Conservation (phyloP, 306 rosid species). For the Astragalus membranaceus region DNA sequence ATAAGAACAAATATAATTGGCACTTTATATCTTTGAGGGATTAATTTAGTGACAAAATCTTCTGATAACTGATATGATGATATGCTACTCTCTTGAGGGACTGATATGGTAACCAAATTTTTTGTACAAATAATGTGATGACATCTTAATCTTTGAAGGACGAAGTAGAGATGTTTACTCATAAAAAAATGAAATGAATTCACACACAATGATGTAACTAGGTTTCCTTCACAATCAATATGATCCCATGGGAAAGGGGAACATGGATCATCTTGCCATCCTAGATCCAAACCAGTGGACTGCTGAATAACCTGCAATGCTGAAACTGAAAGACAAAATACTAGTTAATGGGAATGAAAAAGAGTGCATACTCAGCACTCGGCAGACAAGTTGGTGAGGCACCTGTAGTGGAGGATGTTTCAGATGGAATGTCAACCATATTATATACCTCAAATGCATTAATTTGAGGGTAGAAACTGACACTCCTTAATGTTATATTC, state of each 20-base stretch:
- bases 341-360: neutral
- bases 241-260: conserved; percentile 73
- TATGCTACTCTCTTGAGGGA: neutral
- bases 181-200: neutral
- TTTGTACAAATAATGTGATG: neutral
- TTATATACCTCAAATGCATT: conserved; percentile 86
- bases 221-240: conserved; percentile 72
- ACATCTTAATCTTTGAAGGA: neutral
- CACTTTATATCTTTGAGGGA: neutral
- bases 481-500: conserved; percentile 58
- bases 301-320: conserved; percentile 83
- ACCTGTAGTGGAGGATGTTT: conserved; percentile 94
- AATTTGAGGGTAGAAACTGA: conserved; percentile 67
- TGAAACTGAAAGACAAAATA: conserved; percentile 61
- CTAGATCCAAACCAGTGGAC: conserved; percentile 70
- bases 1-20: neutral
- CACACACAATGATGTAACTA: conserved; percentile 69
- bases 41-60: neutral
- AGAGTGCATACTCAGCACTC: neutral
- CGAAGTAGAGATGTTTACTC: neutral
- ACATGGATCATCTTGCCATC: conserved; percentile 97
- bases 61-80: neutral
- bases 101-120: neutral
- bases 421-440: conserved; percentile 63
- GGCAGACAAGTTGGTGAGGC: neutral